Base-by-base conservation (phyloP, 768 basidiomycete genomes). In the Serendipita vermifera region DNA sequence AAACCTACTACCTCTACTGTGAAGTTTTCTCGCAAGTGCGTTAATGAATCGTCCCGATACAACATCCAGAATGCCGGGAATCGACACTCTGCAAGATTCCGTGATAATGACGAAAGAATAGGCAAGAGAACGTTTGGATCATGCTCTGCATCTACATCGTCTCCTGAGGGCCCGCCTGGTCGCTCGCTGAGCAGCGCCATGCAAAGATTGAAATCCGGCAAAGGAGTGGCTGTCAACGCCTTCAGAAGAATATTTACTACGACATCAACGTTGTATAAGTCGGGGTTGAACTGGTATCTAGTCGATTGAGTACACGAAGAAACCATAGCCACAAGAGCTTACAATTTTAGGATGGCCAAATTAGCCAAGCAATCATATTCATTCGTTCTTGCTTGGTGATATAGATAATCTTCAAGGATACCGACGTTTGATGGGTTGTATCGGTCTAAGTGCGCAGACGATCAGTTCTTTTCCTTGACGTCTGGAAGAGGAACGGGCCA, bases 361-460 rank as follows among this genome's bases (percentile, higher is more conserved):
- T 98, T 97, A 29, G 94, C 90, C 38, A 97, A 78, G 63, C 88
- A 84, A 69, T 99, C 94, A 63, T 97, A 97, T 67, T 90, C 86
- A 62, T 85, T 83, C 64, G 81, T 85, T 62, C 85, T 78, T 60
- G 91, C 89, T 70, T 99, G 94, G 67, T 89, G 84, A 69, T 88
- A 89, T 58, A 98, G 81, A 72, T 98, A 97, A 67, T 97, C 94
- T 71, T 97, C 94, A 58, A 98, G 82, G 62, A 92, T 87, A 33
- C 81, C 75, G 58, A 94, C 82, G 68, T 98, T 98, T 54, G 84
- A 83, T 38, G 94, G 94, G 71, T 97, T 98, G 71, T 98, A 98
- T 58, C 94, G 85, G 75, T 98, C 94, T 96, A 57, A n/a, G n/a
- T n/a, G 27, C 39, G 14, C 6, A 51, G 14, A 2, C 38, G 14